Percentiles rank a stretch among this genome's conserved stretches.
Evolutionary conservation across 2,329 filamentous ascomycete species (phyloP).

Genomic region (Neofusicoccum sp.): DNA sequence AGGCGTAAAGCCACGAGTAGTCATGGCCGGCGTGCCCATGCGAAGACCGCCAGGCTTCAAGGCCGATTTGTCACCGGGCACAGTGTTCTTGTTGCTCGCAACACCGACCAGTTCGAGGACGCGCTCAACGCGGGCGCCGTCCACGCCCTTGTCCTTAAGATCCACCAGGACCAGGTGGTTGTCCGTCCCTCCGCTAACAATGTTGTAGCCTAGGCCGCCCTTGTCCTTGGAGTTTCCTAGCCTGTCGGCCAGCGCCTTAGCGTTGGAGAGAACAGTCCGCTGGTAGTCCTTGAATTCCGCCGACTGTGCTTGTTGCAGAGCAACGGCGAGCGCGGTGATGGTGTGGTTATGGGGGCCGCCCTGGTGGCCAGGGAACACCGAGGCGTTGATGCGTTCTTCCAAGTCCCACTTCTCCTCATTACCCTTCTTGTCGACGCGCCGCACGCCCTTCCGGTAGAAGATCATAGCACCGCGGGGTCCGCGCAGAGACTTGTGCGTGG

Average conservation of each 20-base stretch:
- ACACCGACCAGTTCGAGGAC: constrained; percentile 98
- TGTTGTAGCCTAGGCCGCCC: constrained; percentile 78
- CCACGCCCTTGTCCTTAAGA: constrained; percentile 79
- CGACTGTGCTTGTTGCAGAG: constrained; percentile 86
- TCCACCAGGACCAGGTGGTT: constrained; percentile 97
- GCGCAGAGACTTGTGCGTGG: constrained; percentile 97
- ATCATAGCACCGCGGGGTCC: constrained; percentile 99
- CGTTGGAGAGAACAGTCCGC: constrained; percentile 86
- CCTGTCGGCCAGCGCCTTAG: constrained; percentile 78
- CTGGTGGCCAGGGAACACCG: constrained; percentile 98
- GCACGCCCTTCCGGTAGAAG: constrained; percentile 97
- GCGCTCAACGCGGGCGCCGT: constrained; percentile 92
- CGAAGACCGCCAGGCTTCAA: constrained; percentile 92
- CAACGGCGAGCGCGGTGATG: constrained; percentile 93
- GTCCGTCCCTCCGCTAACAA: constrained; percentile 94
- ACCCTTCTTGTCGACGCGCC: constrained; percentile 84
- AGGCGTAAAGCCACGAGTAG: constrained; percentile 86
- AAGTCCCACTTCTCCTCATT: constrained; percentile 93
- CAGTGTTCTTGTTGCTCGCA: constrained; percentile 99
- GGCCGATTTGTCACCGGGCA: constrained; percentile 95
- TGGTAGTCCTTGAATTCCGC: constrained; percentile 95
- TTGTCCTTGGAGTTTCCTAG: constrained; percentile 68
- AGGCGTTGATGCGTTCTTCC: constrained; percentile 96
- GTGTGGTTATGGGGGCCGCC: constrained; percentile 99
- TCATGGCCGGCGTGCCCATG: constrained; percentile 97